Percentiles rank a stretch among this genome's conserved stretches.
Conservation (phyloP, 306 rosid genomes). For the Medicago truncatula region MtrunA17r5.0-ANR NC_053045.1:37744501-37745000, state of each 20-base stretch:
- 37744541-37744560: neutral
- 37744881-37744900: constrained; percentile 18
- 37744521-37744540: neutral
- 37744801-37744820: constrained; percentile 94
- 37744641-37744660: neutral
- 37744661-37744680: neutral
- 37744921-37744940: neutral
- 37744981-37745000: neutral
- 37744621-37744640: neutral
- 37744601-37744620: neutral
- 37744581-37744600: constrained; percentile 17
- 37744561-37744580: neutral
- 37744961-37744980: constrained; percentile 12
- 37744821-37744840: constrained; percentile 90
- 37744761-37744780: constrained; percentile 96
- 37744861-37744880: constrained; percentile 18
- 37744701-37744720: neutral
- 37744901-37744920: constrained; percentile 3
- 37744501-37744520: constrained; percentile 1
- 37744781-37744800: constrained; percentile 97
- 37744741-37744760: constrained; percentile 33
- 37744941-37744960: constrained; percentile 15
- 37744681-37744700: neutral
- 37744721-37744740: neutral
- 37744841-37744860: constrained; percentile 94